Percentiles rank a stretch among this genome's conserved stretches.
Conservation (phyloP, 2,329 filamentous ascomycete species). For the Nigrograna mackinnonii region DNA sequence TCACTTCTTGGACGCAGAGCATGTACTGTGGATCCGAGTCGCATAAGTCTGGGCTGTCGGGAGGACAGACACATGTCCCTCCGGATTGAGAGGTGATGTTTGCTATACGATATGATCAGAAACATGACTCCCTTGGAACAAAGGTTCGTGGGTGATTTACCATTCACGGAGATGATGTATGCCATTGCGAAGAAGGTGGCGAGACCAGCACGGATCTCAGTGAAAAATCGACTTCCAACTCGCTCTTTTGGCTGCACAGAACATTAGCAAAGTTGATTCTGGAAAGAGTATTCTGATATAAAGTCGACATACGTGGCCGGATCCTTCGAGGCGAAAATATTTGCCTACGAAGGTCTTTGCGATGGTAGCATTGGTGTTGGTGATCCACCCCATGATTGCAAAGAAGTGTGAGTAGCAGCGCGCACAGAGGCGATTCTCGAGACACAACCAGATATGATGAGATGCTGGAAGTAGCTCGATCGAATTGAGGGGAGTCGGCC, state of each 20-base stretch:
- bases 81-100: constrained; percentile 72
- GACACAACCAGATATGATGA: no score
- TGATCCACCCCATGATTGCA: constrained; percentile 36
- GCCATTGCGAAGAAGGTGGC: constrained; percentile 63
- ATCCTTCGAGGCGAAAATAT: constrained; percentile 77
- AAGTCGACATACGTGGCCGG: constrained; percentile 69
- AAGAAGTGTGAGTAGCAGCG: no score
- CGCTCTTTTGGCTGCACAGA: constrained; percentile 65
- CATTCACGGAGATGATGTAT: constrained; percentile 68
- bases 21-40: constrained; percentile 61
- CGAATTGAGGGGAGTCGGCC: no score
- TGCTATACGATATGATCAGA: constrained; percentile 20
- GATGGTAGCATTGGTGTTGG: constrained; percentile 36
- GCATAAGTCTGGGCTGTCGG: constrained; percentile 52
- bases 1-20: constrained; percentile 65
- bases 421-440: no score
- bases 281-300: background rate
- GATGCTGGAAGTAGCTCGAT: no score
- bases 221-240: constrained; percentile 77
- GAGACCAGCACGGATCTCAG: constrained; percentile 80
- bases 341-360: constrained; percentile 39
- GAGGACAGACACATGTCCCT: constrained; percentile 75
- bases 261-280: constrained; percentile 15
- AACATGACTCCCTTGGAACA: background rate
- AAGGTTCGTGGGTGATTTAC: constrained; percentile 15